Percentiles rank a stretch among this genome's conserved stretches.
phyloP scores from a whole-genome alignment of 257 asterid species.

The Ballota nigra region DNA sequence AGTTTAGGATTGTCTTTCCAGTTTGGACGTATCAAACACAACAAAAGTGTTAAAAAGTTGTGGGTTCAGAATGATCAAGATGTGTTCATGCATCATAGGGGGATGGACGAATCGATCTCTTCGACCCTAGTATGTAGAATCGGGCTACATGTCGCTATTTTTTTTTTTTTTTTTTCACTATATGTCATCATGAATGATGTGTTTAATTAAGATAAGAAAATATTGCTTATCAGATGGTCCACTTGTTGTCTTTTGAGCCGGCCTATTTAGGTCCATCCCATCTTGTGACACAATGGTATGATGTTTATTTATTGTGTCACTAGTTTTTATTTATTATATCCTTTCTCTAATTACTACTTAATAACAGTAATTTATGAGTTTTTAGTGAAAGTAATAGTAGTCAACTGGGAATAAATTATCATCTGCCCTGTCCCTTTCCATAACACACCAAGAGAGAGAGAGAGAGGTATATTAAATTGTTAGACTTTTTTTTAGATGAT shows the following conservation, averaged over 20 bases:
- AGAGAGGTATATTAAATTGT: neutral
- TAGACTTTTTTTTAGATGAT: neutral
- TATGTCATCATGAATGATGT: slow-evolving; percentile 23
- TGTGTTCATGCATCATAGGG: slow-evolving; percentile 41
- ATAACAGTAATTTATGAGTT: neutral
- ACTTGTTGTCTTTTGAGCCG: slow-evolving; percentile 11
- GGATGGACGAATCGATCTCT: slow-evolving; percentile 32
- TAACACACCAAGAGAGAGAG: no score
- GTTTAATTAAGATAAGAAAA: slow-evolving; percentile 18
- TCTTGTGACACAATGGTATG: slow-evolving; percentile 16
- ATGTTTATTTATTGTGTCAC: neutral
- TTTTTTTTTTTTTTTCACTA: slow-evolving; percentile 10
- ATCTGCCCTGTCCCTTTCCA: neutral
- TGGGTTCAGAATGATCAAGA: slow-evolving; percentile 29
- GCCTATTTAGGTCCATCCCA: neutral
- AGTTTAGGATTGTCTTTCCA: slow-evolving; percentile 25
- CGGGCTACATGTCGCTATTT: slow-evolving; percentile 20
- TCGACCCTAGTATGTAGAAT: slow-evolving; percentile 16
- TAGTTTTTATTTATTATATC: slow-evolving; percentile 3
- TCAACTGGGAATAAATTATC: neutral
- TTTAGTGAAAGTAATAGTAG: neutral
- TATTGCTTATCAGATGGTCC: slow-evolving; percentile 19
- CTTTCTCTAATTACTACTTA: slow-evolving; percentile 15
- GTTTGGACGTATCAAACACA: slow-evolving; percentile 24
- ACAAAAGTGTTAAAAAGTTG: slow-evolving; percentile 16